phyloP scores from a whole-genome alignment of 768 basidiomycete genomes.

The Mrakia frigida region DNA sequence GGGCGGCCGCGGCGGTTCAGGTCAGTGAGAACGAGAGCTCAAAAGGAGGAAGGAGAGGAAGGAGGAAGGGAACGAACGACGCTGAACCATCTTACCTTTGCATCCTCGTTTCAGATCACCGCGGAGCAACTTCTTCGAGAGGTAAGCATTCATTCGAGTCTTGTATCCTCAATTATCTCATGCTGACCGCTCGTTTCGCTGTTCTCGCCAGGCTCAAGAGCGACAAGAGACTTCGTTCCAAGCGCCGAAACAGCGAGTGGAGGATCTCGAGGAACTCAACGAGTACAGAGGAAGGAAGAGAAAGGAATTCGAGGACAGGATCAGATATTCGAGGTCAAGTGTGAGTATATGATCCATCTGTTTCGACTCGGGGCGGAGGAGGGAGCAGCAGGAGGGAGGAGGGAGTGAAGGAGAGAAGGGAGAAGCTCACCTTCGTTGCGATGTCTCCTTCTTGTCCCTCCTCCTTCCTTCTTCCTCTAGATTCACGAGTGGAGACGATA shows the following conservation, averaged over 20 bases:
- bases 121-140: conserved; percentile 96
- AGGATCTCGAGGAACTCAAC: conserved; percentile 80
- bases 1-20: conserved; percentile 89
- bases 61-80: conserved; percentile 11
- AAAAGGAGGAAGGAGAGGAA: not conserved
- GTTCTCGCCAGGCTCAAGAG: conserved; percentile 75
- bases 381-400: not conserved
- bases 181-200: not conserved
- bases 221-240: conserved; percentile 86
- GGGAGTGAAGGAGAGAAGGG: not conserved
- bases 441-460: not conserved
- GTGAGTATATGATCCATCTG: conserved; percentile 29
- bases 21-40: conserved; percentile 47
- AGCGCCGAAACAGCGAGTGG: conserved; percentile 89
- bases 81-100: conserved; percentile 22
- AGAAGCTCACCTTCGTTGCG: not conserved
- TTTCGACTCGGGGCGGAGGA: not conserved
- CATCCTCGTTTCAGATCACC: conserved; percentile 64
- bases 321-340: conserved; percentile 47
- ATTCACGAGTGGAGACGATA: conserved; percentile 52
- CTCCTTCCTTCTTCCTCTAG: conserved; percentile 35
- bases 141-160: conserved; percentile 47
- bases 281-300: conserved; percentile 81
- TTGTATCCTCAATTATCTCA: not conserved
- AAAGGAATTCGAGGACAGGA: conserved; percentile 79